Evolutionary conservation across 2,329 filamentous ascomycete species (phyloP), one percentile per base, ranked within the genome.

Genomic region (Arthrobotrys iridis): DNA sequence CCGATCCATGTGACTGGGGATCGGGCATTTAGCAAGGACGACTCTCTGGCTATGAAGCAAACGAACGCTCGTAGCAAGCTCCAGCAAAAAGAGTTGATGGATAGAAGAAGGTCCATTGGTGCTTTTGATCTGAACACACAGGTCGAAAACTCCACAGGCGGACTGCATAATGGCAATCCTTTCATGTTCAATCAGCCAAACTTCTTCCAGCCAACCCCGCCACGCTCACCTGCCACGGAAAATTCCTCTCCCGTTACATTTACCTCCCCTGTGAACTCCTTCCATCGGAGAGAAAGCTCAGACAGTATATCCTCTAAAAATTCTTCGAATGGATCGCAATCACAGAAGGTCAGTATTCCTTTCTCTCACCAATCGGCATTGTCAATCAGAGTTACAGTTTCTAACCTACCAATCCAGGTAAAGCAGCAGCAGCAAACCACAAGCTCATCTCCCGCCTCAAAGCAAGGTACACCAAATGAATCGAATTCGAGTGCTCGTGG

Each of bases 381-480:
- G 41, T 28, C 13, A 24, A 7, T 10, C 43, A 5, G 33, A 30
- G 7, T 33, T 20, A n/a, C n/a, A 28, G 13, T 6, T 30, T n/a
- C 50, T 73, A 20, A 73, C 18, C 8, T 40, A 20, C 26, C 18
- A 3, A 8, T 33, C 4, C 15, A 74, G 70, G 40, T 18, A 40
- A 65, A 74, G 26, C 70, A 74, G 33, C 43, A 70, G 26, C 70
- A 74, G 37, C 66, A 62, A 30, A 1, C 46, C 15, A 24, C 40
- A 4, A 62, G 22, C 43, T 55, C 11, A 78, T 73, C 80, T 80
- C 83, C 83, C 83, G 84, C 86, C 83, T 85, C 85, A 67, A 79
- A 74, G 73, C 77, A 59, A 78, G 72, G 33, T 52, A 37, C 41
- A 24, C 4, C 35, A 13, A 63, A 2, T 20, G 70, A 74, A 4